Evolutionary conservation across 352 stramenopile species (phyloP).

Genomic region (Phytopythium vexans): DNA sequence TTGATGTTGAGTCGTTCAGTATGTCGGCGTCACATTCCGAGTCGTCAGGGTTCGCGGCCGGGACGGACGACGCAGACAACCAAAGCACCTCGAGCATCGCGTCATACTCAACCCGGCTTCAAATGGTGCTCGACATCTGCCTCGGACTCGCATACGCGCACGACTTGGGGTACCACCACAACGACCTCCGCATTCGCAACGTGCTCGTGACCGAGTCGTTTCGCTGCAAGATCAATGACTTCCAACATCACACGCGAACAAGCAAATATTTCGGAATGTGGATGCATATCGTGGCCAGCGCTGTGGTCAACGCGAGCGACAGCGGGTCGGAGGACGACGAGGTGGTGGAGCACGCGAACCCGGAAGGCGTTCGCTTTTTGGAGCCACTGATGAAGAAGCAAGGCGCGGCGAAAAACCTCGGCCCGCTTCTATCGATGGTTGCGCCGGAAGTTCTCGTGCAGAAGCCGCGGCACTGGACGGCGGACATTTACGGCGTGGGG

Average conservation of each 20-base stretch:
- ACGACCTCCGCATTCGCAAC: conserved; percentile 66
- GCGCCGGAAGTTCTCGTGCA: conserved; percentile 43
- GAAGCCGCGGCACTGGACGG: conserved; percentile 25
- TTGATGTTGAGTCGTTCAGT: conserved; percentile 6
- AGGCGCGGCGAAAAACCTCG: conserved; percentile 5
- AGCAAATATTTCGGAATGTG: conserved; percentile 20
- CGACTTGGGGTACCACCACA: conserved; percentile 43
- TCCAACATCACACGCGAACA: conserved; percentile 32
- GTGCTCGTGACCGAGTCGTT: conserved; percentile 57
- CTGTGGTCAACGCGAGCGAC: conserved; percentile 12
- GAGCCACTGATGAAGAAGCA: conserved; percentile 11
- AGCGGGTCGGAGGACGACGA: conserved; percentile 23
- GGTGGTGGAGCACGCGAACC: conserved; percentile 11
- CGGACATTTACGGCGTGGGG: conserved; percentile 58
- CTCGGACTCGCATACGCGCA: conserved; percentile 54
- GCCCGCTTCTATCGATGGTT: conserved; percentile 34
- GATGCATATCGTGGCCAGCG: conserved; percentile 10
- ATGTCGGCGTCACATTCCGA: conserved; percentile 6
- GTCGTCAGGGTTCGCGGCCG: not conserved
- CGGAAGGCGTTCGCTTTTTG: conserved; percentile 32
- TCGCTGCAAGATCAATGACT: conserved; percentile 58
- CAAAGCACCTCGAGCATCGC: not conserved
- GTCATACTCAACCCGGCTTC: conserved; percentile 39
- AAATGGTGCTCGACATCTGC: conserved; percentile 57
- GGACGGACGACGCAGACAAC: conserved; percentile 3